Conservation (phyloP, 108 stramenopile species). For the Skeletonema marinoi region DNA sequence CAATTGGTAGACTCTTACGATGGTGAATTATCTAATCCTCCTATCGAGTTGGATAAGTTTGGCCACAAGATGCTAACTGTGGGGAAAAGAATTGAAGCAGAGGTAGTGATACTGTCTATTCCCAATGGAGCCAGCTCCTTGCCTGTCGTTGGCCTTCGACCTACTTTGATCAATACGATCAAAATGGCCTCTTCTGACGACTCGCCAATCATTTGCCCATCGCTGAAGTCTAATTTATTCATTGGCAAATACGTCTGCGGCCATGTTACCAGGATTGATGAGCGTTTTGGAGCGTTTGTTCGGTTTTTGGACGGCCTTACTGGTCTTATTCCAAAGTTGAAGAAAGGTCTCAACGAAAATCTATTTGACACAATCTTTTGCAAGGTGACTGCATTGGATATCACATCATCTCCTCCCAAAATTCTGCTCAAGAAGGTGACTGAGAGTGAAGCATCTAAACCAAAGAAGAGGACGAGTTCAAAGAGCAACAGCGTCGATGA, state of each 20-base stretch:
- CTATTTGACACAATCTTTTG: constrained; percentile 68
- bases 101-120: constrained; percentile 64
- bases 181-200: constrained; percentile 33
- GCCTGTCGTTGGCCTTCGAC: constrained; percentile 71
- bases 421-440: constrained; percentile 60
- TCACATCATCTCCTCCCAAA: constrained; percentile 58
- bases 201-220: constrained; percentile 52
- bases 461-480: constrained; percentile 19
- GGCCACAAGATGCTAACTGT: constrained; percentile 58
- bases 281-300: constrained; percentile 81
- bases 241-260: constrained; percentile 73
- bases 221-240: constrained; percentile 56
- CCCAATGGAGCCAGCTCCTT: constrained; percentile 59
- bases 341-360: constrained; percentile 69
- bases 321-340: constrained; percentile 79
- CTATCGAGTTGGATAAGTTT: constrained; percentile 62
- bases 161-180: constrained; percentile 54
- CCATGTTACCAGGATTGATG: constrained; percentile 70
- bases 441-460: constrained; percentile 32
- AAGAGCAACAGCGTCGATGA: constrained; percentile 13
- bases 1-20: constrained; percentile 76
- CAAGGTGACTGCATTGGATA: constrained; percentile 75
- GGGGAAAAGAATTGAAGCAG: constrained; percentile 76
- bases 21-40: constrained; percentile 53
- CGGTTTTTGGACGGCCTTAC: constrained; percentile 82